phyloP scores from a whole-genome alignment of 2,329 filamentous ascomycete genomes.

The Ascosphaera aggregata region DNA sequence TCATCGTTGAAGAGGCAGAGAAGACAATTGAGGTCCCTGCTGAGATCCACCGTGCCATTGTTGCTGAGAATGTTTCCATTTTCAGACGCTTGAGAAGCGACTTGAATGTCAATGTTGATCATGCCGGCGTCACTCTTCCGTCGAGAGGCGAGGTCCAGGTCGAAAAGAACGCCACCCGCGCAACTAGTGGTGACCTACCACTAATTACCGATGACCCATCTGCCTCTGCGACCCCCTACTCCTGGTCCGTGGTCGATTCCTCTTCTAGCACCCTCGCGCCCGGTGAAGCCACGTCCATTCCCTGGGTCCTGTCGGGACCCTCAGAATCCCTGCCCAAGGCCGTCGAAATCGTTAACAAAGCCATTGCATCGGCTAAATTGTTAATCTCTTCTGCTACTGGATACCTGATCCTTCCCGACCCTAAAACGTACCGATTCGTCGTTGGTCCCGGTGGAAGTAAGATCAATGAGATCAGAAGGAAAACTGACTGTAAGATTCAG shows the following conservation, averaged over 20 bases:
- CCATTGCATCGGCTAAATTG: slow-evolving; percentile 34
- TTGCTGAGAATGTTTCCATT: slow-evolving; percentile 65
- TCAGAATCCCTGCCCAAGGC: slow-evolving; percentile 64
- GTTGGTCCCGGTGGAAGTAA: slow-evolving; percentile 75
- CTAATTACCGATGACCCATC: slow-evolving; percentile 75
- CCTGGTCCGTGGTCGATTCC: slow-evolving; percentile 56
- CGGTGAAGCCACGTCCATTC: slow-evolving; percentile 23
- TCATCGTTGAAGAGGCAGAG: slow-evolving; percentile 70
- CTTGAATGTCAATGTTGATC: slow-evolving; percentile 74
- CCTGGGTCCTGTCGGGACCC: slow-evolving; percentile 70
- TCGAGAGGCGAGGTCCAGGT: slow-evolving; percentile 35
- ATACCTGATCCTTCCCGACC: slow-evolving; percentile 75
- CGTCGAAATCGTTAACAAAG: slow-evolving; percentile 46
- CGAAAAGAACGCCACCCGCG: slow-evolving; percentile 30
- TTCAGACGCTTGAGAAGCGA: slow-evolving; percentile 80
- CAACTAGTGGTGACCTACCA: slow-evolving; percentile 39
- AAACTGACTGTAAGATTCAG: slow-evolving; percentile 83
- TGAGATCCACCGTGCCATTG: slow-evolving; percentile 58
- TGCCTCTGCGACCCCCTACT: slow-evolving; percentile 39
- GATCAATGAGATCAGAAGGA: slow-evolving; percentile 78
- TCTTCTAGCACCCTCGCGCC: slow-evolving; percentile 8
- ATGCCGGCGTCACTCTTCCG: slow-evolving; percentile 58
- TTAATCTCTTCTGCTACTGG: slow-evolving; percentile 37
- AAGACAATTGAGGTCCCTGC: slow-evolving; percentile 71
- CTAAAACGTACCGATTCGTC: slow-evolving; percentile 69